Evolutionary conservation across 2,329 filamentous ascomycete species (phyloP), one percentile per base, ranked within the genome.

Genomic region (Alternaria arborescens): DNA sequence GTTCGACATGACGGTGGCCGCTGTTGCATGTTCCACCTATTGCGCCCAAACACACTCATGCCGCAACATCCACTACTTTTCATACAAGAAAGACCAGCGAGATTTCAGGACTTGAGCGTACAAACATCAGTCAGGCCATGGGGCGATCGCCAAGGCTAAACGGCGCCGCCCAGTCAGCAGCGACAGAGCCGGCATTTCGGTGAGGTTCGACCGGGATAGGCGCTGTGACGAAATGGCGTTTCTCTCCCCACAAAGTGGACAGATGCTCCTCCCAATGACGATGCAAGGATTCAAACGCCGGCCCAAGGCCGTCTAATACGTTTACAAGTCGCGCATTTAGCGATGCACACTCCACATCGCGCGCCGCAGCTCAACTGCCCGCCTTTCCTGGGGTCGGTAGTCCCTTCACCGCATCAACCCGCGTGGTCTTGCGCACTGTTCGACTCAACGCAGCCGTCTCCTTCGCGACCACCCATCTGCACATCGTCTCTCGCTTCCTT

Each of bases 331-430:
- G 44, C 61, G 48, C 54, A 61, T 40, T 51, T 54, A 61, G 62
- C 63, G 55, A 69, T 66, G 63, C 60, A 47, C 60, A 62, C 63
- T 63, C 67, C 63, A 64, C 66, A 58, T 61, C 58, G 59, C 41
- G 58, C 52, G 55, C 52, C 55, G 53, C 56, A 63, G 58, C 63
- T 69, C 59, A 63, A 60, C 60, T 57, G 61, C 62, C 65, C 66
- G 60, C 58, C 56, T 64, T 67, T 70, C 61, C 61, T 65, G 66
- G 64, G 66, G 66, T 65, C 55, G 44, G 22, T 60, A 57, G 60
- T 62, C 64, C 62, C 62, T 68, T 65, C 61, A 70, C 67, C 64
- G 61, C 66, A 61, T 58, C 55, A 38, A 54, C 61, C 36, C 53
- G 57, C 52, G 34, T 52, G 36, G 48, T 40, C 46, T 34, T 52